Percentiles rank a stretch among this genome's conserved stretches.
phyloP scores from a whole-genome alignment of 1,139 yeast genomes.

The Blastobotrys elegans region DNA sequence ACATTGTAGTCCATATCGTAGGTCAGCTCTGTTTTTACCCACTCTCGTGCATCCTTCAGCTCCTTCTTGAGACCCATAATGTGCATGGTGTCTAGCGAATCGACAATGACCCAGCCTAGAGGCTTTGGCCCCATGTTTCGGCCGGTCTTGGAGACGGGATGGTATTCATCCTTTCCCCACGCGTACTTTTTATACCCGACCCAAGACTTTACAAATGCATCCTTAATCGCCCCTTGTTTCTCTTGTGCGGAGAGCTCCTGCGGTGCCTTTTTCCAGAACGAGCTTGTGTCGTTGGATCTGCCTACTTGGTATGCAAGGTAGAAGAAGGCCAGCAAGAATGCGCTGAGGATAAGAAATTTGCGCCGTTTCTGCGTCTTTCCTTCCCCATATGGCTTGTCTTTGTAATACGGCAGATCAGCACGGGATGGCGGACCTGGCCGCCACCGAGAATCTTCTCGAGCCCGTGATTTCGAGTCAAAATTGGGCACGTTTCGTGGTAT shows the following conservation, averaged over 20 bases:
- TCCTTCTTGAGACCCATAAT: conserved; percentile 73
- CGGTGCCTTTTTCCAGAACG: neutral
- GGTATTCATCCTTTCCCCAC: conserved; percentile 75
- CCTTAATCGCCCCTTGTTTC: conserved; percentile 52
- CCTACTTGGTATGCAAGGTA: conserved; percentile 24
- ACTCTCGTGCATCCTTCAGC: conserved; percentile 57
- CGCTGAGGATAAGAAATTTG: conserved; percentile 17
- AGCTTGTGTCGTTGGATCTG: conserved; percentile 1
- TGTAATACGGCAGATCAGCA: conserved; percentile 28
- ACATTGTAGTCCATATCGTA: conserved; percentile 70
- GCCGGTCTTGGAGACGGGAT: conserved; percentile 57
- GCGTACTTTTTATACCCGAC: conserved; percentile 68
- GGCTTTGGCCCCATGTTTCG: conserved; percentile 79
- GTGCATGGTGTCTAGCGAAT: conserved; percentile 77
- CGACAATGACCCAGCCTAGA: conserved; percentile 93
- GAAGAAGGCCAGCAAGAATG: conserved; percentile 20
- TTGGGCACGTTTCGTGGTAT: conserved; percentile 15
- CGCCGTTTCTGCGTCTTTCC: conserved; percentile 15
- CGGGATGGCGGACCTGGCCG: conserved; percentile 16
- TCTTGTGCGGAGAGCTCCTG: conserved; percentile 34
- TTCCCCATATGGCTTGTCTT: conserved; percentile 32
- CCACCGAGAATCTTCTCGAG: neutral
- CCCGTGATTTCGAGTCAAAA: conserved; percentile 5
- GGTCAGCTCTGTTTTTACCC: conserved; percentile 61
- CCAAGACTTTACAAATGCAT: conserved; percentile 76